These are phyloP conservation scores for Mitragyna speciosa DNA, from an alignment of 257 asterid species.

Conservation along the genomic window DNA sequence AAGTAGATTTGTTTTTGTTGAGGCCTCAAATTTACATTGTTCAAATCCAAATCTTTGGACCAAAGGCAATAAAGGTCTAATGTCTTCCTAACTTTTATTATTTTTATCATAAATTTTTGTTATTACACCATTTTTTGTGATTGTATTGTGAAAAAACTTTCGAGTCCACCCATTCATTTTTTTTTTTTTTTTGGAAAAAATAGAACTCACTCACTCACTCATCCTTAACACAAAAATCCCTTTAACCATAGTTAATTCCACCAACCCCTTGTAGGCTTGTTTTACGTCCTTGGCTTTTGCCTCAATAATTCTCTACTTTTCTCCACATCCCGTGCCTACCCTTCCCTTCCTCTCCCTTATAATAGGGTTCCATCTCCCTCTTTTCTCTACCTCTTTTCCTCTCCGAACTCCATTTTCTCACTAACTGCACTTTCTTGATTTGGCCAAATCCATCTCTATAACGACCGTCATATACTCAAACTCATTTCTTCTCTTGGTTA, in stretches of 20 bases:
- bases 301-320: conserved; percentile 21
- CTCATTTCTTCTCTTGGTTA: neutral
- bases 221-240: too few relatives aligned
- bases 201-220: too few relatives aligned
- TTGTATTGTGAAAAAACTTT: too few relatives aligned
- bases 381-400: conserved; percentile 7
- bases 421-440: neutral
- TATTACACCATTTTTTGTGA: too few relatives aligned
- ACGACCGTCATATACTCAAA: neutral
- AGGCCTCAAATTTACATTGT: too few relatives aligned
- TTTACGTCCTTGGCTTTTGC: neutral
- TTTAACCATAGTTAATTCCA: conserved; percentile 20
- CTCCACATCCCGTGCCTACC: conserved; percentile 33
- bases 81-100: too few relatives aligned
- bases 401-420: neutral
- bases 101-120: too few relatives aligned
- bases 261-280: neutral
- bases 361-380: conserved; percentile 14
- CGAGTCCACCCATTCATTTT: conserved; percentile 9
- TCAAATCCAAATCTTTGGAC: too few relatives aligned
- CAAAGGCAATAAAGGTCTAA: too few relatives aligned
- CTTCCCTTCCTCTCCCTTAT: conserved; percentile 26
- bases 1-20: too few relatives aligned
- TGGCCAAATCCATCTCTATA: neutral
- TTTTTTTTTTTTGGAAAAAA: too few relatives aligned